These are phyloP conservation scores for Lactarius indigo DNA, from an alignment of 768 basidiomycete species.

Conservation along the genomic window DNA sequence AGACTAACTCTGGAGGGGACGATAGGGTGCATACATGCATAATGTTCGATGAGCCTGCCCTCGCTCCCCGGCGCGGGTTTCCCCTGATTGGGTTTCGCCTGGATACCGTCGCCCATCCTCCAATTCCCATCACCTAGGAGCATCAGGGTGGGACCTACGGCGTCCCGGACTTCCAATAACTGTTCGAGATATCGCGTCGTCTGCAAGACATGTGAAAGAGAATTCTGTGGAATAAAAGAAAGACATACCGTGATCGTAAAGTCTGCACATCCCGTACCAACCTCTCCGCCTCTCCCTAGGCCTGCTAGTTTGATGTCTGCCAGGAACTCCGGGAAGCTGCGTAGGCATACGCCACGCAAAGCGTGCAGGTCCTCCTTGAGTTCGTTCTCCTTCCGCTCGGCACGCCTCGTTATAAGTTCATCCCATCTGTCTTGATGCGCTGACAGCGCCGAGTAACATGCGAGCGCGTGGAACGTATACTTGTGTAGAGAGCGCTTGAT, in stretches of 20 bases:
- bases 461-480: constrained; percentile 73
- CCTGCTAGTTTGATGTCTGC: constrained; percentile 72
- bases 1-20: background rate
- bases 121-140: constrained; percentile 84
- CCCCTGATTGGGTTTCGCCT: constrained; percentile 41
- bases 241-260: constrained; percentile 52
- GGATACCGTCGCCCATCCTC: constrained; percentile 85
- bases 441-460: constrained; percentile 59
- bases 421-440: constrained; percentile 64
- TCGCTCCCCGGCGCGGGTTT: constrained; percentile 55
- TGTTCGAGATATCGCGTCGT: constrained; percentile 65
- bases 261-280: constrained; percentile 62
- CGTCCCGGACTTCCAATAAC: constrained; percentile 64
- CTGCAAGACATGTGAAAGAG: constrained; percentile 33
- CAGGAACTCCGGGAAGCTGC: constrained; percentile 82
- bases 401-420: constrained; percentile 50
- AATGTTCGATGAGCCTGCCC: constrained; percentile 68
- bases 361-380: constrained; percentile 64
- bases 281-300: constrained; percentile 52
- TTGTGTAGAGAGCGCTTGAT: constrained; percentile 77
- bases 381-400: constrained; percentile 52
- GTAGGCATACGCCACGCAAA: constrained; percentile 63
- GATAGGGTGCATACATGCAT: constrained; percentile 49
- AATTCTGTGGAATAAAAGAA: background rate
- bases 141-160: constrained; percentile 60